Conservation (phyloP, 1,284 basidiomycete genomes). For the Chalciporus sp. region DNA sequence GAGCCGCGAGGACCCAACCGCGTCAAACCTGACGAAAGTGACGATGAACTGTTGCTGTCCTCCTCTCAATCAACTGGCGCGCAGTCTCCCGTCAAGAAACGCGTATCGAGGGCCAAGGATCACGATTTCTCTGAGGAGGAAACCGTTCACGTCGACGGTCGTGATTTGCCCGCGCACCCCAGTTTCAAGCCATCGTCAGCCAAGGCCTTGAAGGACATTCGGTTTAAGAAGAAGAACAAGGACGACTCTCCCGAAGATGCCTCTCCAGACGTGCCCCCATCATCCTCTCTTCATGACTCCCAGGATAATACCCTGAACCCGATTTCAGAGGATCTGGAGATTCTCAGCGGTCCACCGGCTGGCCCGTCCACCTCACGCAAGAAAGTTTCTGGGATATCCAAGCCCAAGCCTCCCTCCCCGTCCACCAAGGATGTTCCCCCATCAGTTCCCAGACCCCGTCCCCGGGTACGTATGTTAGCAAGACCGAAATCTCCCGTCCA, state of each 20-base stretch:
- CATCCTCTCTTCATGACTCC: conserved; percentile 28
- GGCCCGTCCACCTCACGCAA: conserved; percentile 4
- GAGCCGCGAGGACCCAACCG: not conserved
- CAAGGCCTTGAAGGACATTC: conserved; percentile 22
- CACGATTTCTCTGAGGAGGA: conserved; percentile 1
- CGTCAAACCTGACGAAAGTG: conserved; percentile 23
- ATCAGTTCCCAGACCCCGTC: conserved; percentile 10
- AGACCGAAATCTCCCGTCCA: conserved; percentile 3
- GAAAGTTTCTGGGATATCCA: not conserved
- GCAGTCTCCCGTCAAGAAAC: conserved; percentile 16
- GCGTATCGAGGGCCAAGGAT: conserved; percentile 12
- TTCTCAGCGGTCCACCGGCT: not conserved
- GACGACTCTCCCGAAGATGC: not conserved
- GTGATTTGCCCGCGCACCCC: conserved; percentile 24
- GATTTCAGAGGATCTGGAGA: conserved; percentile 22
- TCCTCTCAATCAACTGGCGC: conserved; percentile 21
- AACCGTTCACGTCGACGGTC: conserved; percentile 20
- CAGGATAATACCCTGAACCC: conserved; percentile 24
- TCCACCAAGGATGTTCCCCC: not conserved
- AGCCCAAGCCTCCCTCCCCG: conserved; percentile 3
- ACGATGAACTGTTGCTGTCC: conserved; percentile 33
- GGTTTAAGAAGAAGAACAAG: conserved; percentile 41
- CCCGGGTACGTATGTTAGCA: conserved; percentile 7
- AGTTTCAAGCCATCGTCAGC: conserved; percentile 21
- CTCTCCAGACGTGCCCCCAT: conserved; percentile 14